Evolutionary conservation across 2,329 filamentous ascomycete species (phyloP).

Genomic region (Neofusicoccum sp.): DNA sequence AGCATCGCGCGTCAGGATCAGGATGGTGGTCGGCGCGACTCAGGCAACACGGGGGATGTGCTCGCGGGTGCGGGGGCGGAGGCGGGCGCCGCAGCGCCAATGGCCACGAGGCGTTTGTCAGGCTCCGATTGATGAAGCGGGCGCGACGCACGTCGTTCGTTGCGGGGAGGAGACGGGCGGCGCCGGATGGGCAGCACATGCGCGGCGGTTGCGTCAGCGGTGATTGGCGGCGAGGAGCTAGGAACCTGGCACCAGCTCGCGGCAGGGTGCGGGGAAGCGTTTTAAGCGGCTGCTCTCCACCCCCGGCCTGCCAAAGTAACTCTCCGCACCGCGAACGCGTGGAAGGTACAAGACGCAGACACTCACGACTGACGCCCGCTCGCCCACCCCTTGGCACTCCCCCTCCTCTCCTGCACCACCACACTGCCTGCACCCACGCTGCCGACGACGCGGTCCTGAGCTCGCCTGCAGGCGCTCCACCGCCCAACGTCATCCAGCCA

Average conservation of each 20-base stretch:
- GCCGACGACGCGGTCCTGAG: slow-evolving; percentile 14
- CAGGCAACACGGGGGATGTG: slow-evolving; percentile 7
- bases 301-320: slow-evolving; percentile 7
- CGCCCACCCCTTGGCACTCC: slow-evolving; percentile 9
- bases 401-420: slow-evolving; percentile 12
- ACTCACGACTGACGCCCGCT: slow-evolving; percentile 3
- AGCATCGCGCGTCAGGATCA: background rate
- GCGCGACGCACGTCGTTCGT: background rate
- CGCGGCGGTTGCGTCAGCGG: background rate
- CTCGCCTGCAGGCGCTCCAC: slow-evolving; percentile 16
- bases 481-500: slow-evolving; percentile 13
- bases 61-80: slow-evolving; percentile 12
- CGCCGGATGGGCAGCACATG: background rate
- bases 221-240: slow-evolving; percentile 8
- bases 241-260: background rate
- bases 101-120: background rate
- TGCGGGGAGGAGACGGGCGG: slow-evolving; percentile 5
- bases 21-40: background rate
- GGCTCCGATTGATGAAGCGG: background rate
- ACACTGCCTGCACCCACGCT: background rate
- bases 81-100: background rate
- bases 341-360: slow-evolving; percentile 17
- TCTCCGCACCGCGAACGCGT: slow-evolving; percentile 1
- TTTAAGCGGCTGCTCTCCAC: background rate
- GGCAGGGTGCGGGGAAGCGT: slow-evolving; percentile 12